A percentile compares a stretch with the other conserved stretches of the same genome.
phyloP scores from a whole-genome alignment of 2,329 filamentous ascomycete genomes.

The Phyllachora maydis region DNA sequence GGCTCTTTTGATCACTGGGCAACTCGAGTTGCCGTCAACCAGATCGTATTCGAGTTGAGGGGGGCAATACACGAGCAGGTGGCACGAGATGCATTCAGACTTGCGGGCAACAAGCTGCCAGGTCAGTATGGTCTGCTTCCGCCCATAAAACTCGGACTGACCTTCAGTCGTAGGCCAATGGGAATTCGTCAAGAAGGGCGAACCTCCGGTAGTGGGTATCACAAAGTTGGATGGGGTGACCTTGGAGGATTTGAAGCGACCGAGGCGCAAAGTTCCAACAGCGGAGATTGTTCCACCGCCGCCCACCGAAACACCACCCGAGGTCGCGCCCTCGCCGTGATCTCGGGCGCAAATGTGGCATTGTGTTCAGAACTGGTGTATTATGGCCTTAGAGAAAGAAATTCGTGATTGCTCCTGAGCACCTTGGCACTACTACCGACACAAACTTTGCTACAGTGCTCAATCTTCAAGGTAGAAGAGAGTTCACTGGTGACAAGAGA shows the following conservation, averaged over 20 bases:
- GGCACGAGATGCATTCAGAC: conserved; percentile 75
- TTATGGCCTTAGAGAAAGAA: neutral
- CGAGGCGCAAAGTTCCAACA: conserved; percentile 44
- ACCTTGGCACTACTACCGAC: too few relatives aligned
- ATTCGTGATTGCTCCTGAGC: too few relatives aligned
- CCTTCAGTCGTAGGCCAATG: conserved; percentile 38
- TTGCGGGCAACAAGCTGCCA: conserved; percentile 89
- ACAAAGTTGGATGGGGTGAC: conserved; percentile 80
- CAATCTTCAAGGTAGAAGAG: too few relatives aligned
- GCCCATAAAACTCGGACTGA: conserved; percentile 1
- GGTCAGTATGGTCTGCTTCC: conserved; percentile 30
- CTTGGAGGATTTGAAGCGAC: conserved; percentile 62
- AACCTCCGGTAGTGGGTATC: conserved; percentile 74
- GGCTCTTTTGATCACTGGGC: conserved; percentile 96
- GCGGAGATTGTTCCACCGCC: too few relatives aligned
- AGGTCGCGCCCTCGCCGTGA: too few relatives aligned
- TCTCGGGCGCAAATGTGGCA: too few relatives aligned
- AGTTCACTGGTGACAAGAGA: too few relatives aligned
- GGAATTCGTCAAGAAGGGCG: conserved; percentile 87
- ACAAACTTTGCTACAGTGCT: too few relatives aligned
- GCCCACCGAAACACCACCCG: too few relatives aligned
- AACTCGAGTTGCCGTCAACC: conserved; percentile 70
- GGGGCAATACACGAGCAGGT: conserved; percentile 89
- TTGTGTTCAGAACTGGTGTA: neutral
- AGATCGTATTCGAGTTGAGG: conserved; percentile 81